A percentile compares a stretch with the other conserved stretches of the same genome.
Conservation (phyloP, 2,329 filamentous ascomycete genomes). For the Ascochyta koolunga region DNA sequence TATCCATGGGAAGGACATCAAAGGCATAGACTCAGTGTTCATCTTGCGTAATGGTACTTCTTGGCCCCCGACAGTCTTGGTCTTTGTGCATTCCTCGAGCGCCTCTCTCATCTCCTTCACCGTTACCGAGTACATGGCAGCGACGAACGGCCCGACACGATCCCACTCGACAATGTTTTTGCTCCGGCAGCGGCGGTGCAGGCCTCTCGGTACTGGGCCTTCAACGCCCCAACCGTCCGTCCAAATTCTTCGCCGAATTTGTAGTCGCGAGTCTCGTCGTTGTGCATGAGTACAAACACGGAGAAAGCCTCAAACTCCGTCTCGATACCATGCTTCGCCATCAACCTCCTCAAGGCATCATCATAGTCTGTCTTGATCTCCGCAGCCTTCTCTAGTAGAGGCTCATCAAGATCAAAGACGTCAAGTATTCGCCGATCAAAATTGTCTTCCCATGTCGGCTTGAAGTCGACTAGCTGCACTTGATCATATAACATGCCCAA, state of each 20-base stretch:
- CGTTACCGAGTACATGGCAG: conserved; percentile 88
- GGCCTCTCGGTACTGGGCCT: conserved; percentile 69
- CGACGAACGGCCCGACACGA: conserved; percentile 72
- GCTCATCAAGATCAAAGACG: conserved; percentile 62
- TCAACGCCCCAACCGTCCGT: conserved; percentile 68
- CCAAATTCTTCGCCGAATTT: conserved; percentile 86
- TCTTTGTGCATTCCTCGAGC: conserved; percentile 56
- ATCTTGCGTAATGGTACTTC: conserved; percentile 47
- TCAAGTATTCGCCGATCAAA: conserved; percentile 80
- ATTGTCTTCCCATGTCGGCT: conserved; percentile 70
- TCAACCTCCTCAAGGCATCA: conserved; percentile 73
- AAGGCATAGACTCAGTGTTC: conserved; percentile 67
- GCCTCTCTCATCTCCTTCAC: conserved; percentile 70
- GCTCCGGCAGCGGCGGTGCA: conserved; percentile 69
- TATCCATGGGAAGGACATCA: conserved; percentile 95
- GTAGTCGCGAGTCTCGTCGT: conserved; percentile 76
- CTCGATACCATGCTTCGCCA: conserved; percentile 80
- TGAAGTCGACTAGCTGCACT: conserved; percentile 71
- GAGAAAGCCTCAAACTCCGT: conserved; percentile 95
- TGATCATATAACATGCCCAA: conserved; percentile 84
- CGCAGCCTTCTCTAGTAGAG: conserved; percentile 64
- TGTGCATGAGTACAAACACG: conserved; percentile 79
- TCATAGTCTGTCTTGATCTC: conserved; percentile 81
- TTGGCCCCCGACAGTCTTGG: conserved; percentile 48
- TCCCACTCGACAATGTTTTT: conserved; percentile 41